These are phyloP conservation scores for Hyphopichia buzzinii DNA, from an alignment of 1,139 yeast species.

Conservation along the genomic window DNA sequence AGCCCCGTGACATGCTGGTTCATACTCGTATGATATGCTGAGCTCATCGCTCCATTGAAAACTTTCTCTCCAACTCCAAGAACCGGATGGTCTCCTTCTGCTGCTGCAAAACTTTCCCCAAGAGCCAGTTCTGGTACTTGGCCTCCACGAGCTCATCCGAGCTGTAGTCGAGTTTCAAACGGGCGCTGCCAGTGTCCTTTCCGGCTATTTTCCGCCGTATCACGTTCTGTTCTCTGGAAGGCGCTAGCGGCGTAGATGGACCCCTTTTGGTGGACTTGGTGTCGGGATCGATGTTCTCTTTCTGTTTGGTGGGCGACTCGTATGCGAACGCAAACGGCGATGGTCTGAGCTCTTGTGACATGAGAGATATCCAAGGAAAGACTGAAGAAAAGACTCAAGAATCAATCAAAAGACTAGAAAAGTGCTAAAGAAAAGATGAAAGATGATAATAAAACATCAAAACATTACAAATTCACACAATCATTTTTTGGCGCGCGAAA, in stretches of 20 bases:
- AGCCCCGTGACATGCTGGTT: no score
- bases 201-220: slow-evolving; percentile 16
- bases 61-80: slow-evolving; percentile 16
- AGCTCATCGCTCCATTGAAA: slow-evolving; percentile 8
- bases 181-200: background rate
- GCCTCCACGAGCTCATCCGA: slow-evolving; percentile 10
- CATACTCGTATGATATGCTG: no score
- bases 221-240: slow-evolving; percentile 16
- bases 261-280: slow-evolving; percentile 17
- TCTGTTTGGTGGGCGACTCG: background rate
- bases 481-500: no score
- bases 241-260: slow-evolving; percentile 28
- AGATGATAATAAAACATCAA: no score
- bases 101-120: slow-evolving; percentile 11
- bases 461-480: no score
- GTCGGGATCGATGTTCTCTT: background rate
- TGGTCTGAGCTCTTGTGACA: background rate
- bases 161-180: slow-evolving; percentile 1
- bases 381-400: no score
- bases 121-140: slow-evolving; percentile 16
- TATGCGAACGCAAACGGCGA: background rate
- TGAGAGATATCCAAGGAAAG: no score
- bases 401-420: no score
- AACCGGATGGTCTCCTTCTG: slow-evolving; percentile 12
- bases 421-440: no score